Evolutionary conservation across 2,329 filamentous ascomycete genomes (phyloP), one percentile per base, ranked within the genome.

Genomic region (Nemania sp.): DNA sequence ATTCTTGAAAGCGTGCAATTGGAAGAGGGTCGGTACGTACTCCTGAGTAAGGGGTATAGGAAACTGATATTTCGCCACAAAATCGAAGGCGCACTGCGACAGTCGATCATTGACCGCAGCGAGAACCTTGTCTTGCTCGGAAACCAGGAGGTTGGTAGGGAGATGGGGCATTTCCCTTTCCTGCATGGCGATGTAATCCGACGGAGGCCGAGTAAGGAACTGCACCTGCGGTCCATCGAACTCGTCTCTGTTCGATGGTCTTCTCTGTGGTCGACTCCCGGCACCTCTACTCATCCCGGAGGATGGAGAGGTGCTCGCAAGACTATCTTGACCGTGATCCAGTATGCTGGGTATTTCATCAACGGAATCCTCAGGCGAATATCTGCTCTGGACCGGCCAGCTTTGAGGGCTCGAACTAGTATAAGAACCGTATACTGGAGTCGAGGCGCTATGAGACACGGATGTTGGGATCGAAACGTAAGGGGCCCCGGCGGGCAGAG

Each of bases 61-160:
- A 73, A 96, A 96, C 76, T 94, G 91, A 74, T 95, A 95, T 76
- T 92, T 92, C 69, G 91, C 91, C 70, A 96, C 88, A 76, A 96
- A 96, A 77, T 96, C 90, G 81, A 90, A 96, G 34, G 91, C 91
- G 74, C 91, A 95, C 75, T 90, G 89, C 21, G 91, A 92, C 47
- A 96, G 81, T 63, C 91, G 85, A 76, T 94, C 90, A 78, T 95
- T 95, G 75, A 95, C 90, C 75, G 89, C 85, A 58, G 85, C 86
- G 59, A 95, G 80, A 68, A 96, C 90, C 71, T 84, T 85, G 77
- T 95, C 91, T 80, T 96, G 91, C 76, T 96, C 91, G 76, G 92
- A 87, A 55, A 91, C 88, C 70, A 90, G 84, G 51, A 96, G 83
- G 74, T 92, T 91, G 70, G 90, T 92, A 48, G 91, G 91, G 34